phyloP scores from a whole-genome alignment of 345 rosid species.

The Aquilaria malaccensis region DNA sequence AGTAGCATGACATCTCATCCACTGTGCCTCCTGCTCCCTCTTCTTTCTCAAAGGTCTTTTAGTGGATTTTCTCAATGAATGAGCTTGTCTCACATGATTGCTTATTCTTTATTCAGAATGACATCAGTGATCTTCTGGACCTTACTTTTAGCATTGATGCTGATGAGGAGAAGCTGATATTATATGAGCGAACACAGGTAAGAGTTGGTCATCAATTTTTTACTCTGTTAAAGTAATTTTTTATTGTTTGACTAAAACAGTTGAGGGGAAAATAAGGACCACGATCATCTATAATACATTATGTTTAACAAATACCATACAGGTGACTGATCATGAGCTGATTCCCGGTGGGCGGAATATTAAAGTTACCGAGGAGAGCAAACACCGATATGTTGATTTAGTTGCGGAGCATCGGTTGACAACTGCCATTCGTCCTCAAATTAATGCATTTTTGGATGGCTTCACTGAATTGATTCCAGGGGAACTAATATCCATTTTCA shows the following conservation, averaged over 20 bases:
- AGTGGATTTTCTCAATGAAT: not conserved
- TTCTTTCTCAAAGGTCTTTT: not conserved
- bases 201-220: conserved; percentile 2
- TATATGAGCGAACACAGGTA: conserved; percentile 79
- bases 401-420: conserved; percentile 90
- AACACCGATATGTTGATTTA: conserved; percentile 87
- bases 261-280: too few species aligned
- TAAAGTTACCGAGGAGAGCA: conserved; percentile 93
- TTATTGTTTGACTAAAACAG: not conserved
- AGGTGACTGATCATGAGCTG: conserved; percentile 95
- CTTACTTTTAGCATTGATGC: conserved; percentile 97
- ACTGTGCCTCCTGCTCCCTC: not conserved
- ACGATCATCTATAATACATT: not conserved
- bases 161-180: conserved; percentile 89
- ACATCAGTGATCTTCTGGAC: conserved; percentile 68
- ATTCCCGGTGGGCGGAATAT: conserved; percentile 84
- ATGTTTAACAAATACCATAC: conserved; percentile 15
- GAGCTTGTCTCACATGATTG: conserved; percentile 3
- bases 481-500: conserved; percentile 79
- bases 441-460: conserved; percentile 87
- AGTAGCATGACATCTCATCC: not conserved
- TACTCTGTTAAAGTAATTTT: not conserved
- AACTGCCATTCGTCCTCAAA: conserved; percentile 96
- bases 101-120: conserved; percentile 53
- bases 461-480: conserved; percentile 67